Evolutionary conservation across 179 eudicot genomes (phyloP).

Genomic region (Corrigiola litoralis): DNA sequence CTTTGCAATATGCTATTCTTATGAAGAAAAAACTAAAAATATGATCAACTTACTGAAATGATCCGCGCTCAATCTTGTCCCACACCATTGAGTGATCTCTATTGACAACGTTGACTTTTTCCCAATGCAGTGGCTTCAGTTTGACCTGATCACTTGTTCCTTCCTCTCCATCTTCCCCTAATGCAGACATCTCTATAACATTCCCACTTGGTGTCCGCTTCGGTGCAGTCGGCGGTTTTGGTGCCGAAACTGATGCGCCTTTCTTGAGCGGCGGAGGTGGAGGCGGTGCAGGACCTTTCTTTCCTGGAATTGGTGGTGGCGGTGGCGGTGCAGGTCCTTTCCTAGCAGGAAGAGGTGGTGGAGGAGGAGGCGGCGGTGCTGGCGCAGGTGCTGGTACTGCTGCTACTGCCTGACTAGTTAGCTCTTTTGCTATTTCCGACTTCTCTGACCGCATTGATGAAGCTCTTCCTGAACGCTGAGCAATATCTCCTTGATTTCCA

Average conservation of each 20-base stretch:
- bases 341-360: slow-evolving; percentile 20
- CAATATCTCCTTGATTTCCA: background rate
- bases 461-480: no score
- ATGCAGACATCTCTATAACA: slow-evolving; percentile 19
- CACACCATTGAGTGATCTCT: slow-evolving; percentile 82
- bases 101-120: slow-evolving; percentile 59
- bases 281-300: slow-evolving; percentile 35
- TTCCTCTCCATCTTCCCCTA: slow-evolving; percentile 35
- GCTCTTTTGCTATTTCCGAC: slow-evolving; percentile 14
- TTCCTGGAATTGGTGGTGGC: slow-evolving; percentile 30
- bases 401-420: background rate
- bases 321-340: slow-evolving; percentile 39
- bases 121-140: slow-evolving; percentile 94
- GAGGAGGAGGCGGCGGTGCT: slow-evolving; percentile 23
- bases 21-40: background rate
- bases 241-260: slow-evolving; percentile 25
- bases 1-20: background rate
- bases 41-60: slow-evolving; percentile 63
- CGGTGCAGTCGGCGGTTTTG: slow-evolving; percentile 28
- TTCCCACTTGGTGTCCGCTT: slow-evolving; percentile 25
- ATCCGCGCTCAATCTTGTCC: slow-evolving; percentile 67
- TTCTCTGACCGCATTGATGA: no score
- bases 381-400: background rate
- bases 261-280: slow-evolving; percentile 39
- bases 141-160: slow-evolving; percentile 53